A percentile compares a stretch with the other conserved stretches of the same genome.
phyloP scores from a whole-genome alignment of 108 stramenopile genomes.

The Seminavis robusta region DNA sequence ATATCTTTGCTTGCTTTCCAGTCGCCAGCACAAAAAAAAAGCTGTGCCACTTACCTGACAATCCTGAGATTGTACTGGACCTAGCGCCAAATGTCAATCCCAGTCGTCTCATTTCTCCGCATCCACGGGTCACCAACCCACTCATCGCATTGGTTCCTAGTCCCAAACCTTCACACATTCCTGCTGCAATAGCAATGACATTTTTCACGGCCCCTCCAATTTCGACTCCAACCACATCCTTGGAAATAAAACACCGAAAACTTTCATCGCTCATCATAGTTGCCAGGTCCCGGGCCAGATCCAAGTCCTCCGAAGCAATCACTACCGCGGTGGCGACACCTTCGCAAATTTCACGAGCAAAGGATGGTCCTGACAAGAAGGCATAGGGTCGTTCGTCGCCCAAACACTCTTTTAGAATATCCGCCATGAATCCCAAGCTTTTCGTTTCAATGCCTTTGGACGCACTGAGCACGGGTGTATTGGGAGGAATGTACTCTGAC shows the following conservation, averaged over 20 bases:
- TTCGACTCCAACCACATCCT: constrained; percentile 94
- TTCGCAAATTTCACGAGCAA: constrained; percentile 93
- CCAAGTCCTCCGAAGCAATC: constrained; percentile 88
- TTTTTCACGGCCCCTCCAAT: constrained; percentile 97
- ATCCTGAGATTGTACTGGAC: constrained; percentile 85
- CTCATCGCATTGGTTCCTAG: constrained; percentile 97
- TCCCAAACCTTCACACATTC: constrained; percentile 96
- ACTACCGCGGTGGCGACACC: constrained; percentile 94
- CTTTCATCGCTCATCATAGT: constrained; percentile 72
- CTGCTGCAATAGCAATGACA: constrained; percentile 96
- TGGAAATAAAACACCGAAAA: constrained; percentile 86
- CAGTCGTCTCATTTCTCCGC: constrained; percentile 93
- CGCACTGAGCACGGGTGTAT: constrained; percentile 70
- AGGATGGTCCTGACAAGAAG: constrained; percentile 92
- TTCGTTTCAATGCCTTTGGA: constrained; percentile 94
- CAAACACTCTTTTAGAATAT: constrained; percentile 82
- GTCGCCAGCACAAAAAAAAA: not conserved
- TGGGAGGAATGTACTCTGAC: constrained; percentile 60
- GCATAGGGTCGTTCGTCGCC: constrained; percentile 88
- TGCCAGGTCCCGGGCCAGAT: constrained; percentile 87
- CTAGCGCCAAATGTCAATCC: constrained; percentile 84
- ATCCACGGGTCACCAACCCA: constrained; percentile 92
- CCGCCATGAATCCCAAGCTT: constrained; percentile 91
- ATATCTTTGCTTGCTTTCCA: not conserved
- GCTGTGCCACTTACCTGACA: constrained; percentile 67